Percentiles rank a stretch among this genome's conserved stretches.
Conservation (phyloP, 192 early-diverging fungal genomes). For the Linnemannia zychae region DNA sequence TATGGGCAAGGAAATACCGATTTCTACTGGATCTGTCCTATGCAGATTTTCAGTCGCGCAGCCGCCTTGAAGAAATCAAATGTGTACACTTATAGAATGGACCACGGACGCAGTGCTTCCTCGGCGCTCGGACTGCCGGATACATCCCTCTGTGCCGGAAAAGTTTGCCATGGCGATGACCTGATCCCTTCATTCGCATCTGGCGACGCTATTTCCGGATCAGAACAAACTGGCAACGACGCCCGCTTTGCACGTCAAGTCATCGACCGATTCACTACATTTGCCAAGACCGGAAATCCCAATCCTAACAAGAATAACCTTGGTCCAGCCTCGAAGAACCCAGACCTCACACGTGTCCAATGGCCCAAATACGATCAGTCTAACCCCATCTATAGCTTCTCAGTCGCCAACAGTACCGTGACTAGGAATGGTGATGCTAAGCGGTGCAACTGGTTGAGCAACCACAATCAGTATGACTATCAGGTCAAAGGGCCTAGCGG, state of each 20-base stretch:
- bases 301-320: background rate
- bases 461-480: constrained; percentile 5
- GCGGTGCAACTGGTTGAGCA: constrained; percentile 24
- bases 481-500: constrained; percentile 7
- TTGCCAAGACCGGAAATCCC: constrained; percentile 18
- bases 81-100: constrained; percentile 7
- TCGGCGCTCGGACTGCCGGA: background rate
- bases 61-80: background rate
- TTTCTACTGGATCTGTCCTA: background rate
- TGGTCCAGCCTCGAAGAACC: background rate
- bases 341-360: constrained; percentile 5
- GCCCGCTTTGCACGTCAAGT: constrained; percentile 33
- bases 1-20: background rate
- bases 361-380: constrained; percentile 6
- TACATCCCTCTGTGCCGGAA: background rate
- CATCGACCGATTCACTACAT: constrained; percentile 22
- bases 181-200: constrained; percentile 5
- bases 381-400: background rate
- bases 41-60: constrained; percentile 11
- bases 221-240: constrained; percentile 7
- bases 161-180: constrained; percentile 20
- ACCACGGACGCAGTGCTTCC: background rate
- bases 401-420: constrained; percentile 1
- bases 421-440: background rate
- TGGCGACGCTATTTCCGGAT: background rate